Evolutionary conservation across 164 flowering plant species (phyloP).

Genomic region (Vitis riparia): DNA sequence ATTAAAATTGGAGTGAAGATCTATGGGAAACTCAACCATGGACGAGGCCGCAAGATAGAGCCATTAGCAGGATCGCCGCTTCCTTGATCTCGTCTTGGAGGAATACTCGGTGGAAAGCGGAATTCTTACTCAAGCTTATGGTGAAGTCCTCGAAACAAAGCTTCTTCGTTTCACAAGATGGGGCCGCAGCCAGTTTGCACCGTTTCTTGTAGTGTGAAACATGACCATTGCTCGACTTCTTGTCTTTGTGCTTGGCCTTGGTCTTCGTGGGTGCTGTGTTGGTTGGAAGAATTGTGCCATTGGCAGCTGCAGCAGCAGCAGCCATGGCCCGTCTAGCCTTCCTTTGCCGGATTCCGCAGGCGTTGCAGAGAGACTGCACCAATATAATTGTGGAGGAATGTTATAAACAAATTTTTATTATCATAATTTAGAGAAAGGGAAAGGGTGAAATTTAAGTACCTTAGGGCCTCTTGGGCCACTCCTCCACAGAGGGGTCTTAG

Average conservation of each 20-base stretch:
- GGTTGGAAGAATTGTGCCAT: constrained; percentile 13
- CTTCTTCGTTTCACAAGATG: constrained; percentile 23
- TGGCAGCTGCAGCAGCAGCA: constrained; percentile 55
- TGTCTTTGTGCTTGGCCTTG: constrained; percentile 35
- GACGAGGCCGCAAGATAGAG: constrained; percentile 77
- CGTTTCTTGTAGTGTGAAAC: constrained; percentile 44
- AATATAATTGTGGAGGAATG: neutral
- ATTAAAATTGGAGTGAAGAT: neutral
- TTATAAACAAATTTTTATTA: neutral
- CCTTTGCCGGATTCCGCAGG: constrained; percentile 87
- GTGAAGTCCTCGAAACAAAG: constrained; percentile 63
- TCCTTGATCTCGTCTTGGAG: constrained; percentile 86
- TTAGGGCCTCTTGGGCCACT: constrained; percentile 85
- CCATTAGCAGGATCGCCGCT: constrained; percentile 93
- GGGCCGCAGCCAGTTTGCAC: constrained; percentile 30
- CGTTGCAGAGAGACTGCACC: constrained; percentile 82
- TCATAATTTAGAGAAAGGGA: neutral
- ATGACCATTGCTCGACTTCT: constrained; percentile 19
- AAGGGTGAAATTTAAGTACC: constrained; percentile 34
- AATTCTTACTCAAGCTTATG: constrained; percentile 49
- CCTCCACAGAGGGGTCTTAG: constrained; percentile 72
- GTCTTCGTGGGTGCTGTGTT: constrained; percentile 12
- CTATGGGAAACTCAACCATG: constrained; percentile 39
- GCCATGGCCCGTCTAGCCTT: constrained; percentile 69
- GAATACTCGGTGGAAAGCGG: constrained; percentile 60